Evolutionary conservation across 352 stramenopile species (phyloP).

Genomic region (Phytophthora europaea): DNA sequence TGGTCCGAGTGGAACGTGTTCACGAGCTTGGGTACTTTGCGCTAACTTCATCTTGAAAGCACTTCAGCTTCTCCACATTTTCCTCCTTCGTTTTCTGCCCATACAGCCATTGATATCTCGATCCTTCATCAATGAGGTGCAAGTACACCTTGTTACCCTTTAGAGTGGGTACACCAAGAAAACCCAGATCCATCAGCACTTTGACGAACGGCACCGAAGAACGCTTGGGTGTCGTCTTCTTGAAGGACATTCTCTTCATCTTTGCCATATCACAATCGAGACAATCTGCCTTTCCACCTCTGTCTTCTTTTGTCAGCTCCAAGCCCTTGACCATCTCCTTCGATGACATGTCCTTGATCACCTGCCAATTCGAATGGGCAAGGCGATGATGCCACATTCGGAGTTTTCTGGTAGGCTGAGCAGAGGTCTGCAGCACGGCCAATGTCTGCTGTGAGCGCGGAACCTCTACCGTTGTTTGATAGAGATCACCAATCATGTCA

Average conservation of each 20-base stretch:
- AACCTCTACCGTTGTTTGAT: background rate
- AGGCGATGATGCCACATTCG: background rate
- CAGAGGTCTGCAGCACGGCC: background rate
- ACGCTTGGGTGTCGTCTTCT: background rate
- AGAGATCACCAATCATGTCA: background rate
- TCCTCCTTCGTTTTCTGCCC: too few species aligned
- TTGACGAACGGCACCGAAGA: too few species aligned
- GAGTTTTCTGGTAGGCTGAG: background rate
- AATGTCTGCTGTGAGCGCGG: background rate
- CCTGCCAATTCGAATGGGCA: background rate
- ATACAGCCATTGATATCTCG: too few species aligned
- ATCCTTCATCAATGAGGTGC: too few species aligned
- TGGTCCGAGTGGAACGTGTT: too few species aligned
- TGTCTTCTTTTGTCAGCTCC: background rate
- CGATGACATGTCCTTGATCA: background rate
- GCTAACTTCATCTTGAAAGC: too few species aligned
- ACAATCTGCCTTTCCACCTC: background rate
- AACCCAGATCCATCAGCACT: too few species aligned
- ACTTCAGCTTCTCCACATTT: too few species aligned
- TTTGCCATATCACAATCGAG: background rate
- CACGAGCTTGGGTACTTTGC: too few species aligned
- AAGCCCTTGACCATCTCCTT: background rate
- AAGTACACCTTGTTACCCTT: too few species aligned
- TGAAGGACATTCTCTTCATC: background rate
- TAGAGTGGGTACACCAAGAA: too few species aligned